Evolutionary conservation across 2,329 filamentous ascomycete genomes (phyloP), one percentile per base, ranked within the genome.

Genomic region (Cercospora zeina): DNA sequence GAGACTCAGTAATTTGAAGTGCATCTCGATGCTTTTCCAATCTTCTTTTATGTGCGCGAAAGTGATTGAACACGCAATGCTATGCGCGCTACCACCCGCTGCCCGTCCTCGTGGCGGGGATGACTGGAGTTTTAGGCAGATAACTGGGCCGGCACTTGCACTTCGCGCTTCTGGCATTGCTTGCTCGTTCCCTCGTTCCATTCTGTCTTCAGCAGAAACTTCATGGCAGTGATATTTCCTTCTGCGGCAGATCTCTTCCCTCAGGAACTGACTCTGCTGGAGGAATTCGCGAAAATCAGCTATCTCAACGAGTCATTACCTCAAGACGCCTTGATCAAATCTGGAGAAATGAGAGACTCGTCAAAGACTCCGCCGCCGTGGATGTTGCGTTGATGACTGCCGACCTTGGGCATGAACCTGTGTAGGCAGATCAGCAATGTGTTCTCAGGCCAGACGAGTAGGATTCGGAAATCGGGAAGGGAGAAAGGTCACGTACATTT

Each of bases 311-410:
- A 47, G 2, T 6, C 13, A 24, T 9, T 11, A 30, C 31, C 24
- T 58, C 58, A 59, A 33, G 31, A 45, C 55, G 45, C 33, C 49
- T 27, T 21, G 24, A 34, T 16, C 14, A 66, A 49, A 45, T 64
- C 64, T 5, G 33, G 31, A 7, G 34, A 58, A 57, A 68, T 60
- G 24, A 61, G 50, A 39, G 65, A 68, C 53, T 68, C 67, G 36
- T 71, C 69, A 31, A 69, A 68, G 30, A 70, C 66, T 10, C 69
- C 69, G n/a, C 69, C 69, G 21, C 69, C 69, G 55, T 69, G 68
- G 33, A 72, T 67, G 58, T 65, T 68, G 37, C 68, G 65, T 56
- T 71, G 68, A 59, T 72, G 70, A 13, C 58, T 62, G 13, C 64
- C 67, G 11, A 72, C 42, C 64, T 68, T 65, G 6, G 64, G 64